A percentile compares a stretch with the other conserved stretches of the same genome.
phyloP scores from a whole-genome alignment of 257 asterid genomes.

The Rauvolfia tetraphylla region DNA sequence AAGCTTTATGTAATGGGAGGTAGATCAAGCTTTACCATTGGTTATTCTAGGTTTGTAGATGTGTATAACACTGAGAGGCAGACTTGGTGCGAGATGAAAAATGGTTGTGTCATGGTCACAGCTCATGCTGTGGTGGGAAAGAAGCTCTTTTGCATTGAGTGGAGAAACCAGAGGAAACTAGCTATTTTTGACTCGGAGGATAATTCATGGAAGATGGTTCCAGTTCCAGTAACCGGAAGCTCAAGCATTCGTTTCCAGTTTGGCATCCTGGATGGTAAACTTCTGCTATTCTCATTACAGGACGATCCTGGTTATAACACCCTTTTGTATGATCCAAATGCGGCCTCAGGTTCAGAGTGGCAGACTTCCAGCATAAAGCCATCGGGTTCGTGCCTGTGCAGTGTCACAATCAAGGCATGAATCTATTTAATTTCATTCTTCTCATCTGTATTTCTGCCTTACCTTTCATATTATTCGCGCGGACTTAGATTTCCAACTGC shows the following conservation, averaged over 20 bases:
- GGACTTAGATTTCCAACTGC: not conserved
- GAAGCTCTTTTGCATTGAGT: conserved; percentile 73
- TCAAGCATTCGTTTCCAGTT: conserved; percentile 57
- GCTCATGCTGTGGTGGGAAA: conserved; percentile 70
- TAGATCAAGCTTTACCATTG: conserved; percentile 76
- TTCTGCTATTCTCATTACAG: conserved; percentile 53
- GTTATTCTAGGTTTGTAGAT: conserved; percentile 65
- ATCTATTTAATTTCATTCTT: not conserved
- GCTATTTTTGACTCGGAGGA: conserved; percentile 48
- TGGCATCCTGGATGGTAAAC: conserved; percentile 63
- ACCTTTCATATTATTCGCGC: not conserved
- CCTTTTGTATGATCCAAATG: conserved; percentile 63
- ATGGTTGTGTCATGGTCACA: conserved; percentile 88
- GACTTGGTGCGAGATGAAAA: conserved; percentile 66
- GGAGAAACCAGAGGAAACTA: conserved; percentile 75
- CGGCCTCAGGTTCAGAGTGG: conserved; percentile 65
- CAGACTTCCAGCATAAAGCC: conserved; percentile 51
- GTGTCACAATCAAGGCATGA: conserved; percentile 64
- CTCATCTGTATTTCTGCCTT: not conserved
- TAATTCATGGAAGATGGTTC: conserved; percentile 64
- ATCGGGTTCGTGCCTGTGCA: conserved; percentile 54
- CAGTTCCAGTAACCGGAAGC: conserved; percentile 64
- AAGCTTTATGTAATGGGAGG: conserved; percentile 87
- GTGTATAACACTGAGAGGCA: conserved; percentile 50
- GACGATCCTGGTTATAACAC: conserved; percentile 48